Evolutionary conservation across 1,284 basidiomycete genomes (phyloP), one percentile per base, ranked within the genome.

Genomic region (Leccinum ponderosum): DNA sequence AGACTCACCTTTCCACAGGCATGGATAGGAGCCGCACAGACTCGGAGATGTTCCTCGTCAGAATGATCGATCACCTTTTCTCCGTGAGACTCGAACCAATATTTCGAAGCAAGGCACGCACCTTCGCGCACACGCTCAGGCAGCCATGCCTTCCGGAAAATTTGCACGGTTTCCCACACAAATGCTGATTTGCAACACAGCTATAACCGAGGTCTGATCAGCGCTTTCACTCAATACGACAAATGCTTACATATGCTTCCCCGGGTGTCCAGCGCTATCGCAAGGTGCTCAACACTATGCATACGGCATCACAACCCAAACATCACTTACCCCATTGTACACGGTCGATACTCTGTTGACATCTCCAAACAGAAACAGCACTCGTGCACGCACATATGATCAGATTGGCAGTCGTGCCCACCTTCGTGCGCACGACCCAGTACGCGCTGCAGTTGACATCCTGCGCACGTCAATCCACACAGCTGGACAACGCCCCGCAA

Each of bases 181-280:
- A 67, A 73, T 87, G 86, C 17, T 73, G 69, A 17, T 75, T 77
- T 1, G 80, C 72, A 29, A 77, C 70, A 62, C 85, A 87, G 60
- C 84, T 86, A 55, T 5, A 12, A 55, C 27, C 35, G 12, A 44
- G 25, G 12, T 55, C 27, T 12, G 15, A 9, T 54, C 6, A 37
- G 15, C 5, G 8, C 2, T 25, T 7, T 22, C 14, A 8, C 2
- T 1, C 1, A 50, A 25, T 15, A 7, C 3, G 54, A 22, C 17
- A 9, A 51, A 62, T 76, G 55, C 69, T 1, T 53, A 84, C 84
- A 85, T 77, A 63, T 87, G 86, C 7, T 70, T 73, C 15, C 83
- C 83, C 8, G 78, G 68, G 61, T 87, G 86, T 0, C 87, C 85
- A 12, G 84, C 85, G 14, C 86, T 87, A 58, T 4, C 0, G 1